Evolutionary conservation across 176 grass and related monocot species (phyloP).

Genomic region (Puccinellia tenuiflora): DNA sequence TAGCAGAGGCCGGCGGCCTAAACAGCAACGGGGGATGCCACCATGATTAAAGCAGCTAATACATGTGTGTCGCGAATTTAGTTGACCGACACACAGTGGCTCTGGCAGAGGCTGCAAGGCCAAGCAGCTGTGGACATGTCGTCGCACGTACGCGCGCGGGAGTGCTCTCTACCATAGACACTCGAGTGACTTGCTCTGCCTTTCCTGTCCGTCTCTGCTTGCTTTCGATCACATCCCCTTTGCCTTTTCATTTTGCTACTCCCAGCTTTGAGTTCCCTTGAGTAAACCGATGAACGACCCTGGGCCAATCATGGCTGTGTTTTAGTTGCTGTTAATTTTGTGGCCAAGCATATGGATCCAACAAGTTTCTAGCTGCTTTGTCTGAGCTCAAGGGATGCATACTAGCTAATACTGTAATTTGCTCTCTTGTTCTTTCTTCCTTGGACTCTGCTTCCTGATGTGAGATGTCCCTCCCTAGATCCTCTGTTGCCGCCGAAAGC

Average conservation of each 20-base stretch:
- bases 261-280: background rate
- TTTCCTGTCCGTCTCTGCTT: background rate
- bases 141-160: background rate
- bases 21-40: background rate
- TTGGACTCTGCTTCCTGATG: constrained; percentile 30
- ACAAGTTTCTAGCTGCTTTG: background rate
- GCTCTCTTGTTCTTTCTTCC: background rate
- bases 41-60: background rate
- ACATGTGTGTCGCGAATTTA: background rate
- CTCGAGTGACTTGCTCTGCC: background rate
- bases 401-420: background rate
- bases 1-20: background rate
- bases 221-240: background rate
- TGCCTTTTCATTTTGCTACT: background rate
- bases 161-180: background rate
- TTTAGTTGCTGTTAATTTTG: background rate
- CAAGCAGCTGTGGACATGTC: background rate
- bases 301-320: background rate
- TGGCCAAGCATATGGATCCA: constrained; percentile 24
- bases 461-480: background rate
- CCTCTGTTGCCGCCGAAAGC: background rate
- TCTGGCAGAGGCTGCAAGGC: background rate
- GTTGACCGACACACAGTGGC: background rate
- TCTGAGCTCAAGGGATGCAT: background rate
- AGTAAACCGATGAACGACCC: background rate